These are phyloP conservation scores for Hypoxylon fragiforme DNA, from an alignment of 495 filamentous ascomycete species.

Conservation along the genomic window DNA sequence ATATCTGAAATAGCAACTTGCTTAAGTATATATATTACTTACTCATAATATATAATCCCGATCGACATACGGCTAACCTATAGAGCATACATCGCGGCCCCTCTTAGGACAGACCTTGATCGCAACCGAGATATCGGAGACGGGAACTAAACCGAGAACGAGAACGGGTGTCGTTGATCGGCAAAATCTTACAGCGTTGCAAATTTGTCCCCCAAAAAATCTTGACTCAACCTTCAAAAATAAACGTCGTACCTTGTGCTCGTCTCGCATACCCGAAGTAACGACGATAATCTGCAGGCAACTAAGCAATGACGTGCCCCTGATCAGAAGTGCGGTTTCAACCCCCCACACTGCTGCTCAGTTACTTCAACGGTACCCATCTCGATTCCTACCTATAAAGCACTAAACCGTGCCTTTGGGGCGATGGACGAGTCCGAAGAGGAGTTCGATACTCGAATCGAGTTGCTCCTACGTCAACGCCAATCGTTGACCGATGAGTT, in stretches of 20 bases:
- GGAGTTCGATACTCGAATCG: conserved; percentile 41
- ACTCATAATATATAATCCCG: conserved; percentile 5
- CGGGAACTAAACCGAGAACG: conserved; percentile 30
- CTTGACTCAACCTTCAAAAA: conserved; percentile 6
- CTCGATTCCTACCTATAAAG: conserved; percentile 17
- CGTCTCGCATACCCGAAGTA: conserved; percentile 18
- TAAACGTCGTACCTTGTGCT: conserved; percentile 14
- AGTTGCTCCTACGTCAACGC: conserved; percentile 49
- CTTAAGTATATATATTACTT: no score
- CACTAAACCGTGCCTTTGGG: conserved; percentile 15
- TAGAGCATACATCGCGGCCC: background rate
- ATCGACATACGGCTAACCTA: conserved; percentile 5
- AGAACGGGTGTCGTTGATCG: conserved; percentile 20
- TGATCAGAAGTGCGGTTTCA: conserved; percentile 30
- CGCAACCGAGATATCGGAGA: conserved; percentile 12
- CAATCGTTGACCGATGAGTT: conserved; percentile 54
- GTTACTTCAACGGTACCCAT: conserved; percentile 15
- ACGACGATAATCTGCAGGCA: conserved; percentile 2
- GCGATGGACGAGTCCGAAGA: conserved; percentile 48
- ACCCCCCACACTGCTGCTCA: conserved; percentile 17
- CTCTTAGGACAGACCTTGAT: conserved; percentile 12
- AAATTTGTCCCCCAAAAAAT: conserved; percentile 8
- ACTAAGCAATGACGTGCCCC: conserved; percentile 29
- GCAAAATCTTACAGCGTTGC: conserved; percentile 5
- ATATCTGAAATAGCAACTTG: no score